phyloP scores from a whole-genome alignment of 2,329 filamentous ascomycete species.

The Clarireedia homoeocarpa region DNA sequence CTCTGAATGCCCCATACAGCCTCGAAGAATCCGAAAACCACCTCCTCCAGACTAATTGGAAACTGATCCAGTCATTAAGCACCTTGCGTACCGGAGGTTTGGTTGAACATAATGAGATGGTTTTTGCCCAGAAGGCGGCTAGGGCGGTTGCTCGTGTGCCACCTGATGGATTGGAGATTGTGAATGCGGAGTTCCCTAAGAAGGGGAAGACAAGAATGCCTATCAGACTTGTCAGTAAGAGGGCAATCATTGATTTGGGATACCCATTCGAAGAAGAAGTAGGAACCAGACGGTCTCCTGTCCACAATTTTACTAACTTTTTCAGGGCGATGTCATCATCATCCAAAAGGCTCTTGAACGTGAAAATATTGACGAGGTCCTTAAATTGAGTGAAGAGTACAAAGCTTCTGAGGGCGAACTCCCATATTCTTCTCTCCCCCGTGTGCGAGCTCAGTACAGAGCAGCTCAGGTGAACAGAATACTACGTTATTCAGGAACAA shows the following conservation, averaged over 20 bases:
- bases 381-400: slow-evolving; percentile 74
- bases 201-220: slow-evolving; percentile 89
- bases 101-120: no score
- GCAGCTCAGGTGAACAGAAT: no score
- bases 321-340: slow-evolving; percentile 71
- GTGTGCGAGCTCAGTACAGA: no score
- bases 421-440: not conserved
- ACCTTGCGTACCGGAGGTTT: no score
- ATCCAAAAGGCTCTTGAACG: slow-evolving; percentile 79
- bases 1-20: no score
- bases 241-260: slow-evolving; percentile 73
- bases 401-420: slow-evolving; percentile 43
- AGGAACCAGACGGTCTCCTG: slow-evolving; percentile 26
- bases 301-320: slow-evolving; percentile 27
- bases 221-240: slow-evolving; percentile 67
- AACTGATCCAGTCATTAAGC: no score
- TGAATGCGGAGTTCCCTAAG: slow-evolving; percentile 59
- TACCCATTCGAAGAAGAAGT: slow-evolving; percentile 88
- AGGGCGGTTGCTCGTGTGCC: no score
- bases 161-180: no score
- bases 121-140: no score
- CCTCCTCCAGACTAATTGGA: no score
- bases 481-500: no score
- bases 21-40: no score
- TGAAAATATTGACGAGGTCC: slow-evolving; percentile 83